Evolutionary conservation across 768 basidiomycete species (phyloP).

Genomic region (Mycena haematopus): DNA sequence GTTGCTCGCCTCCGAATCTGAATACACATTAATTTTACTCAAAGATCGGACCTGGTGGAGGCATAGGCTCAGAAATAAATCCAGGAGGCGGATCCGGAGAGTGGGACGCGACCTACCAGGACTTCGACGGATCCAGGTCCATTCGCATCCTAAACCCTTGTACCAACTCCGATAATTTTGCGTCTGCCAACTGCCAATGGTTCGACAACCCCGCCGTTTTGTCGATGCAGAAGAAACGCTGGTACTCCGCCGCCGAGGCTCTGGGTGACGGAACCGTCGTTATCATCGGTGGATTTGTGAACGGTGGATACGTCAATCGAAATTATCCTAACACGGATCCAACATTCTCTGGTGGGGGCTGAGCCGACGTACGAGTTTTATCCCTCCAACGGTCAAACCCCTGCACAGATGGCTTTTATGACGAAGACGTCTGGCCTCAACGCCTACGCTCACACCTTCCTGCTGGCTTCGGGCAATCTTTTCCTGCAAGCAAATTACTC

Average conservation of each 20-base stretch:
- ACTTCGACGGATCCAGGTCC: conserved; percentile 80
- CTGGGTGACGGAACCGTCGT: conserved; percentile 75
- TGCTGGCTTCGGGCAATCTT: conserved; percentile 79
- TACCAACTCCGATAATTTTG: conserved; percentile 51
- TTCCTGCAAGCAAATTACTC: conserved; percentile 86
- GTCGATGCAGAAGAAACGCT: conserved; percentile 71
- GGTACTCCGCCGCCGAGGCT: conserved; percentile 82
- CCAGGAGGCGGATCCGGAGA: conserved; percentile 51
- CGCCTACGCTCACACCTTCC: conserved; percentile 74
- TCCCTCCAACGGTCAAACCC: conserved; percentile 59
- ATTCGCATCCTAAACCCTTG: conserved; percentile 89
- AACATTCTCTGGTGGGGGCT: conserved; percentile 66
- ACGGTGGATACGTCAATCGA: conserved; percentile 81
- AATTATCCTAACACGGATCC: conserved; percentile 77
- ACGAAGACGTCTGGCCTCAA: conserved; percentile 77
- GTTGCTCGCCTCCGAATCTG: no score
- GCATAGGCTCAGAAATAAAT: conserved; percentile 56
- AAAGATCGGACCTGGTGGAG: conserved; percentile 64
- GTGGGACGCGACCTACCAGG: conserved; percentile 73
- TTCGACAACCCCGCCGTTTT: conserved; percentile 70
- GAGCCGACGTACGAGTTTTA: conserved; percentile 88
- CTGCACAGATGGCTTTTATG: conserved; percentile 70
- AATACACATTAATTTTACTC: no score
- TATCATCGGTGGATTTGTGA: conserved; percentile 82
- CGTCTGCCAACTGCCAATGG: conserved; percentile 66